A percentile compares a stretch with the other conserved stretches of the same genome.
Conservation (phyloP, 164 flowering plant genomes). For the Platanus orientalis region DNA sequence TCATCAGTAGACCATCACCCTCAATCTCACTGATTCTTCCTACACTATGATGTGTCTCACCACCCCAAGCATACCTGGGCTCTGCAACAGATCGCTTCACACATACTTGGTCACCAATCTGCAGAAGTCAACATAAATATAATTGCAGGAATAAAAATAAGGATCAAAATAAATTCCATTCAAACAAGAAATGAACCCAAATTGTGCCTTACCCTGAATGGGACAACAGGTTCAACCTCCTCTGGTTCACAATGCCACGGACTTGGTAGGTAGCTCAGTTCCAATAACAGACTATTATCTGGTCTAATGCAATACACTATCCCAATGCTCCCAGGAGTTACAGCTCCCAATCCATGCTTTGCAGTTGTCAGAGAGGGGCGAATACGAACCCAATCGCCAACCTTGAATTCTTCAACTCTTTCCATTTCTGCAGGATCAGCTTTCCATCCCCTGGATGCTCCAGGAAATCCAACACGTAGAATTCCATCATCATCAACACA, state of each 20-base stretch:
- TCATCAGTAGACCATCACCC: conserved; percentile 83
- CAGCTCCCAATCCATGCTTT: conserved; percentile 93
- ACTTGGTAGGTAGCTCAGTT: conserved; percentile 81
- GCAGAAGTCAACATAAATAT: conserved; percentile 13
- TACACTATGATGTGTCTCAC: conserved; percentile 98
- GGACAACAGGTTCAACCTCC: conserved; percentile 92
- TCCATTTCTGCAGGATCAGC: conserved; percentile 99
- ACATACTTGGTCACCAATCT: conserved; percentile 94
- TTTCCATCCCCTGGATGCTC: conserved; percentile 99
- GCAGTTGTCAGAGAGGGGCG: conserved; percentile 92
- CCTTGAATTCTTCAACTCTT: conserved; percentile 95
- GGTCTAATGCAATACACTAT: conserved; percentile 94
- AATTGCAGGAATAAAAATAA: not conserved
- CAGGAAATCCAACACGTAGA: conserved; percentile 97
- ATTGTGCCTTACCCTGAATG: conserved; percentile 63
- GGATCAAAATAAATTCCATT: not conserved
- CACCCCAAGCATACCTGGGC: conserved; percentile 99
- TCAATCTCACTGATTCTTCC: conserved; percentile 89
- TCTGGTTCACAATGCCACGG: conserved; percentile 99
- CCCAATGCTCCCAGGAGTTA: conserved; percentile 97
- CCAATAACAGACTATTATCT: conserved; percentile 81
- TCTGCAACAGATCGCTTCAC: conserved; percentile 98
- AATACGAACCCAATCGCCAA: conserved; percentile 98
- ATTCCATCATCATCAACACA: conserved; percentile 99
- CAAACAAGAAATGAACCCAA: not conserved